Base-by-base conservation (phyloP, 2,329 filamentous ascomycete species). In the Diaporthe sp. region DNA sequence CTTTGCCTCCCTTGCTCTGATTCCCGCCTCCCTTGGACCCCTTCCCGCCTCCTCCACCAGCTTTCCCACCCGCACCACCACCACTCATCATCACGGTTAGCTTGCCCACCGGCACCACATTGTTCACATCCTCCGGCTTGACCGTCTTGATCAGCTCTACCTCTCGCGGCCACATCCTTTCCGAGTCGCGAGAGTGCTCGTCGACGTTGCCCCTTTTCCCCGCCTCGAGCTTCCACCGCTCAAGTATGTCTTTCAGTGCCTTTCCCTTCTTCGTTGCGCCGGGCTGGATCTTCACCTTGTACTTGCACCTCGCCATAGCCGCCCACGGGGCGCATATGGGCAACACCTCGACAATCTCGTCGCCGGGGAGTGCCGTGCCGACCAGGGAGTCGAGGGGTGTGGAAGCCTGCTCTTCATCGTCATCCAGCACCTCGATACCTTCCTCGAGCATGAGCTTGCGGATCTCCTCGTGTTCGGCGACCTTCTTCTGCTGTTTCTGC, bases 251-350 rank as follows among this genome's bases (percentile, higher is more conserved):
- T 81, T 94, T 94, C 63, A 98, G 92, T 0, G 95, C 96, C 82
- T 98, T 98, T 13, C 97, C 96, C 85, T 98, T 98, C 88, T 98
- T 99, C 77, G 93, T 89, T 0, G 92, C 85, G 0, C 97, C 97
- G 0, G 97, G 97, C 84, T 98, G 97, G 79, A 99, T 83, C 86
- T 99, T 99, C 71, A 92, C 94, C 83, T 97, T 97, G 87, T 98
- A 98, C 84, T 98, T 98, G 84, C 93, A 94, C 72, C 90, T 90
- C 3, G 84, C 87, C 77, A 93, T 84, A 2, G 92, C 91, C 32
- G 83, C 85, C 87, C 91, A 93, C 2, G 92, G 92, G 6, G 89
- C 92, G 79, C 92, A 93, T 3, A 93, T 84, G 1, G 91, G 89
- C 2, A 93, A 85, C 0, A 86, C 88, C 78, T 93, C 92, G 12